Conservation (phyloP, 2,329 filamentous ascomycete genomes). For the Alternaria alternata region DNA sequence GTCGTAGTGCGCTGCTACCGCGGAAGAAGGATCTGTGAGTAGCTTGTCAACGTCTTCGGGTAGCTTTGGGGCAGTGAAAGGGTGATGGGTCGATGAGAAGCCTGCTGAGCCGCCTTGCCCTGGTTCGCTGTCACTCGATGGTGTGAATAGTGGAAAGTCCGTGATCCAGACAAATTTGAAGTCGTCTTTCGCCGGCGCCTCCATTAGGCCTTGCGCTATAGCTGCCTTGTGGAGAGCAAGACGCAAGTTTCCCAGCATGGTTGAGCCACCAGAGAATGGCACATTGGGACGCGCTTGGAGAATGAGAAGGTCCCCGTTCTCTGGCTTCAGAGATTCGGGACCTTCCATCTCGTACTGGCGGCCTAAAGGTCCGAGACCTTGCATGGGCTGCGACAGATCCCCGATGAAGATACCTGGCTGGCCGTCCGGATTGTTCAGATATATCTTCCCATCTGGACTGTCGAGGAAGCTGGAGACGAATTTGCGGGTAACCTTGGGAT, state of each 20-base stretch:
- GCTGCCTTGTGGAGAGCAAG: slow-evolving; percentile 73
- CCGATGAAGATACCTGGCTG: slow-evolving; percentile 80
- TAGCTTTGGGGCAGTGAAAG: slow-evolving; percentile 87
- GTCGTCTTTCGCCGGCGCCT: slow-evolving; percentile 55
- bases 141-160: slow-evolving; percentile 92
- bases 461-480: slow-evolving; percentile 78
- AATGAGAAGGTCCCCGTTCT: slow-evolving; percentile 77
- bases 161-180: slow-evolving; percentile 85
- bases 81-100: slow-evolving; percentile 89
- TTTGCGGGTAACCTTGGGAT: slow-evolving; percentile 62
- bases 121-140: slow-evolving; percentile 68
- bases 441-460: slow-evolving; percentile 63
- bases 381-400: slow-evolving; percentile 75
- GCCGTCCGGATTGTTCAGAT: slow-evolving; percentile 76
- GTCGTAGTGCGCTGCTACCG: slow-evolving; percentile 89
- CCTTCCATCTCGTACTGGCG: slow-evolving; percentile 71
- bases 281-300: slow-evolving; percentile 77
- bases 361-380: slow-evolving; percentile 79
- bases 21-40: slow-evolving; percentile 73
- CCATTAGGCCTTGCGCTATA: slow-evolving; percentile 67
- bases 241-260: slow-evolving; percentile 74
- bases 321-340: slow-evolving; percentile 61
- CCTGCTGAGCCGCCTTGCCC: slow-evolving; percentile 84
- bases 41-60: slow-evolving; percentile 77
- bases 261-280: slow-evolving; percentile 76